Evolutionary conservation across 805 yeast species (phyloP).

Genomic region (Candida lessepsii): DNA sequence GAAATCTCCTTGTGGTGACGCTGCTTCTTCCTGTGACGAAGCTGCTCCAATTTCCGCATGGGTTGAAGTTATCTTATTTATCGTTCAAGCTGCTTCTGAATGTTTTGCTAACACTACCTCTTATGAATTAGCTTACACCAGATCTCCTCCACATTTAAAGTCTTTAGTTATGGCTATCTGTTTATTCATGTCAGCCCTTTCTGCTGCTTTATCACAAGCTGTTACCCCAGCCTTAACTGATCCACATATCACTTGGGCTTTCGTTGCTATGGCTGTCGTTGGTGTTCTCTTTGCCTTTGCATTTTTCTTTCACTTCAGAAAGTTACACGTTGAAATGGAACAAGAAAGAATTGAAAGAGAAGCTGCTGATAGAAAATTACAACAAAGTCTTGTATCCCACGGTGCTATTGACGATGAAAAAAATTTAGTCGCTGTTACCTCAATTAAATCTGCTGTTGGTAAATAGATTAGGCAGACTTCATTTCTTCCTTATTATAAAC

Average conservation of each 20-base stretch:
- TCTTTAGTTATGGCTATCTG: constrained; percentile 49
- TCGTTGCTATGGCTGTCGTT: constrained; percentile 38
- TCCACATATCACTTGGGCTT: constrained; percentile 42
- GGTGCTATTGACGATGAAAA: constrained; percentile 21
- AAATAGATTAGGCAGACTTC: constrained; percentile 15
- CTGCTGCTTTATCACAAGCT: constrained; percentile 48
- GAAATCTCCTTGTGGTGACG: constrained; percentile 52
- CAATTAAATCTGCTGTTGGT: constrained; percentile 29
- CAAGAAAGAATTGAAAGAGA: constrained; percentile 31
- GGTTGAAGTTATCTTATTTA: constrained; percentile 15
- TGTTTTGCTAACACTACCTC: constrained; percentile 52
- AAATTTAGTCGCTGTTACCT: constrained; percentile 27
- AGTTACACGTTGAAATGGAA: constrained; percentile 43
- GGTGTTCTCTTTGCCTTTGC: constrained; percentile 30
- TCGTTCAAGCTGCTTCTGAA: constrained; percentile 46
- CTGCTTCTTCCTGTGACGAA: constrained; percentile 36
- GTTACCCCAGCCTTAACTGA: constrained; percentile 41
- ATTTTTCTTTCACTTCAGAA: constrained; percentile 33
- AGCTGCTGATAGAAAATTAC: constrained; percentile 13
- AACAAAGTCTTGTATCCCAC: constrained; percentile 10
- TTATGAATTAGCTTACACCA: constrained; percentile 53
- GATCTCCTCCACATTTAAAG: constrained; percentile 50
- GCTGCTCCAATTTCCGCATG: constrained; percentile 16
- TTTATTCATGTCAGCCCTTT: constrained; percentile 44
- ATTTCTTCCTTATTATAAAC: constrained; percentile 19